phyloP scores from a whole-genome alignment of 371 early-diverging fungal species.

The Chytridium lagenaria region DNA sequence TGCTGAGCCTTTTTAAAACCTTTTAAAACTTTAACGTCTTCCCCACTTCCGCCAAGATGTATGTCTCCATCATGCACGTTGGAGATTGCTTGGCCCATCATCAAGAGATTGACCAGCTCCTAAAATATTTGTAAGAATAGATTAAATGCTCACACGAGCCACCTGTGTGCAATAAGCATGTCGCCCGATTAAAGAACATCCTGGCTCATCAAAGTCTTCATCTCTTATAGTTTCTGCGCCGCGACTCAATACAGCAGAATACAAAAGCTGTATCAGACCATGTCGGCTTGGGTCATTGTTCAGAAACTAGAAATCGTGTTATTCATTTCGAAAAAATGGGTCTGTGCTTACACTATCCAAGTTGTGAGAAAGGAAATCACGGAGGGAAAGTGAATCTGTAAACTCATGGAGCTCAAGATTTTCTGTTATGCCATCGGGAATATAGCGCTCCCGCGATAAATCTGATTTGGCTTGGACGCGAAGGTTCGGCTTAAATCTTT shows the following conservation, averaged over 20 bases:
- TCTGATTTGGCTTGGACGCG: conserved; percentile 13
- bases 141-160: not conserved
- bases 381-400: not conserved
- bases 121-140: not conserved
- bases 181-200: conserved; percentile 45
- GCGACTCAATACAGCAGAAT: conserved; percentile 51
- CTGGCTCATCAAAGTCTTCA: conserved; percentile 54
- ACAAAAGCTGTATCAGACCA: conserved; percentile 51
- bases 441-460: conserved; percentile 29
- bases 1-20: conserved; percentile 43
- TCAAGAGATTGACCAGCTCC: conserved; percentile 55
- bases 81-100: conserved; percentile 53
- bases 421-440: conserved; percentile 45
- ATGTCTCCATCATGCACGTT: conserved; percentile 55
- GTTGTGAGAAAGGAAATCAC: conserved; percentile 29
- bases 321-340: not conserved
- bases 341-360: conserved; percentile 26
- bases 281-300: conserved; percentile 37
- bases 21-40: conserved; percentile 40
- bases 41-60: conserved; percentile 36
- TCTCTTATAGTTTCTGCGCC: conserved; percentile 38
- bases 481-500: conserved; percentile 22
- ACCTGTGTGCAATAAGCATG: conserved; percentile 60
- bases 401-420: conserved; percentile 43
- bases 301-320: conserved; percentile 37